Evolutionary conservation across 2,329 filamentous ascomycete species (phyloP).

Genomic region (Monilinia fructigena): DNA sequence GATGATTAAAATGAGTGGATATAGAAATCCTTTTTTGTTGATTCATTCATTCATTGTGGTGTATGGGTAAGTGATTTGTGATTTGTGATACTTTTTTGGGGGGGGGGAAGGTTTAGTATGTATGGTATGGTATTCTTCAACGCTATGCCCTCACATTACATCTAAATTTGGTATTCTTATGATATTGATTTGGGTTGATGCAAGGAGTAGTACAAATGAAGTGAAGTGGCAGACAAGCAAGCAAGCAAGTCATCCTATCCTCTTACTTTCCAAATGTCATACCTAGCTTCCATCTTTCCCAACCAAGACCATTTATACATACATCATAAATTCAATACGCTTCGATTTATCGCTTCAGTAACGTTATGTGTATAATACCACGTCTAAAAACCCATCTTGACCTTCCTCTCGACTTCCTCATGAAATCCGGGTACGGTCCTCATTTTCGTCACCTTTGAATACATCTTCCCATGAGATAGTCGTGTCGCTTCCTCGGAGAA

Average conservation of each 20-base stretch:
- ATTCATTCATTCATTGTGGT: no score
- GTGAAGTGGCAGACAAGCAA: background rate
- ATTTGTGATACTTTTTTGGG: background rate
- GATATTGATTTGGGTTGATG: background rate
- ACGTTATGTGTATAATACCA: background rate
- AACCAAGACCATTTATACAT: background rate
- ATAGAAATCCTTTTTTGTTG: background rate
- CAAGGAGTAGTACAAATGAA: background rate
- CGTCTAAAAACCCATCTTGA: slow-evolving; percentile 62
- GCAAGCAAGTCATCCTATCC: background rate
- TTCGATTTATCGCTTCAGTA: slow-evolving; percentile 13
- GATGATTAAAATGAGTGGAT: background rate
- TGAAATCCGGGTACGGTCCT: slow-evolving; percentile 72
- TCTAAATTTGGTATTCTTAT: background rate
- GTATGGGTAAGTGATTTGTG: background rate
- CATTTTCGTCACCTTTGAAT: slow-evolving; percentile 73
- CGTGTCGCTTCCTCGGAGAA: slow-evolving; percentile 75
- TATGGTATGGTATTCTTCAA: background rate
- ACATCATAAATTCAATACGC: slow-evolving; percentile 16
- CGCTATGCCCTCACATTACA: background rate
- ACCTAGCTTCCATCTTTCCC: background rate
- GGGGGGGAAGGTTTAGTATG: background rate
- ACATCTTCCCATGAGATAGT: slow-evolving; percentile 92
- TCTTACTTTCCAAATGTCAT: background rate
- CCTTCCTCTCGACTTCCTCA: slow-evolving; percentile 89